Conservation (phyloP, 2,329 filamentous ascomycete species). For the Hawksworthiomyces lignivorus region DNA sequence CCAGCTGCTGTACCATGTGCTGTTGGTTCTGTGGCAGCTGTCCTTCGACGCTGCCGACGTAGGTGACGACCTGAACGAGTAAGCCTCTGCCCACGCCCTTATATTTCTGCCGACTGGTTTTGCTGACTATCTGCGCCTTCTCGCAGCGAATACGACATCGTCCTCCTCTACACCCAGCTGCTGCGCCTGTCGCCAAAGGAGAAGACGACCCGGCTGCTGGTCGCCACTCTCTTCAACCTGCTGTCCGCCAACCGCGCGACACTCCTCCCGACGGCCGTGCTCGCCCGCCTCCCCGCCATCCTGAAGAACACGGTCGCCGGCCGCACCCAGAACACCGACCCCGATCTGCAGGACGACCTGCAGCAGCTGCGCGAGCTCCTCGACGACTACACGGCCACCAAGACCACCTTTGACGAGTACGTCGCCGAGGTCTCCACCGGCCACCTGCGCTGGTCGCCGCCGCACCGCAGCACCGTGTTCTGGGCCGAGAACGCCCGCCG, state of each 20-base stretch:
- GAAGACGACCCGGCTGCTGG: slow-evolving; percentile 86
- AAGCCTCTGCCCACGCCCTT: no score
- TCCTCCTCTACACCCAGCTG: slow-evolving; percentile 86
- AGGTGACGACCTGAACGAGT: slow-evolving; percentile 77
- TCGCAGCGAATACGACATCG: slow-evolving; percentile 78
- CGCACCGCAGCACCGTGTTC: slow-evolving; percentile 78
- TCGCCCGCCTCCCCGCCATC: slow-evolving; percentile 69
- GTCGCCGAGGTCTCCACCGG: slow-evolving; percentile 78
- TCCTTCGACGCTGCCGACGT: slow-evolving; percentile 80
- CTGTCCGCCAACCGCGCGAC: slow-evolving; percentile 62
- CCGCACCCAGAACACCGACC: slow-evolving; percentile 58
- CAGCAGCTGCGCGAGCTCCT: slow-evolving; percentile 53
- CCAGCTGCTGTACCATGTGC: slow-evolving; percentile 87
- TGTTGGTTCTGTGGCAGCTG: slow-evolving; percentile 92
- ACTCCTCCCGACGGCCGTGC: slow-evolving; percentile 74
- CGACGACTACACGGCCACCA: slow-evolving; percentile 61
- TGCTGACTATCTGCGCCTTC: background rate
- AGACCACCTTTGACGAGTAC: slow-evolving; percentile 81
- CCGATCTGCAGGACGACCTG: slow-evolving; percentile 57
- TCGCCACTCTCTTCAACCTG: slow-evolving; percentile 85
- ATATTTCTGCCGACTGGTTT: background rate
- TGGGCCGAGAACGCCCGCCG: slow-evolving; percentile 87
- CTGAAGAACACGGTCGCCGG: slow-evolving; percentile 53
- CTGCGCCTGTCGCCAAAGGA: slow-evolving; percentile 91
- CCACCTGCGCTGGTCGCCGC: slow-evolving; percentile 86